Evolutionary conservation across 1,284 basidiomycete species (phyloP).

Genomic region (Vanrija humicola): DNA sequence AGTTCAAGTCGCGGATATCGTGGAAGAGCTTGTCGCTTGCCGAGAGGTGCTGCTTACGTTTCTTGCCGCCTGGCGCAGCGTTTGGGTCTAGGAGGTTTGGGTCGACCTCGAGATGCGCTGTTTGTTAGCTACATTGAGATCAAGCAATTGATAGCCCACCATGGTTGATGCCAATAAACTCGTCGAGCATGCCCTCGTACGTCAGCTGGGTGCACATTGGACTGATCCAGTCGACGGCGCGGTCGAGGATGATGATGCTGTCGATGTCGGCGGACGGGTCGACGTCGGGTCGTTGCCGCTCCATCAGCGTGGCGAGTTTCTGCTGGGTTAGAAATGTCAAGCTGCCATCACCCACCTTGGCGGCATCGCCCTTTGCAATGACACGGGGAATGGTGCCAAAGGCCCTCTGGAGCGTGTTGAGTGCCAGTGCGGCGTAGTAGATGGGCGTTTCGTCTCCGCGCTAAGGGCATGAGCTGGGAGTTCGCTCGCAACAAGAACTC

Average conservation of each 20-base stretch:
- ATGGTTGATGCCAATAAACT: conserved; percentile 83
- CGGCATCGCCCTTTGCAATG: conserved; percentile 87
- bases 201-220: conserved; percentile 94
- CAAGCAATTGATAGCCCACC: conserved; percentile 53
- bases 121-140: not conserved
- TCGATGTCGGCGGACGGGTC: conserved; percentile 61
- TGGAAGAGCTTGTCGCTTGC: conserved; percentile 73
- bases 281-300: conserved; percentile 54
- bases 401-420: conserved; percentile 77
- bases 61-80: conserved; percentile 59
- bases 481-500: conserved; percentile 19
- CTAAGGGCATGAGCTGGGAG: conserved; percentile 48
- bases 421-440: conserved; percentile 81
- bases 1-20: conserved; percentile 87
- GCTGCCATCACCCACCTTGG: conserved; percentile 35
- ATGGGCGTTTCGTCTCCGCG: conserved; percentile 90
- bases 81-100: conserved; percentile 64
- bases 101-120: conserved; percentile 88
- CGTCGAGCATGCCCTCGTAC: conserved; percentile 95
- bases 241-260: conserved; percentile 81
- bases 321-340: conserved; percentile 38
- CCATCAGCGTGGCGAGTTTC: conserved; percentile 72
- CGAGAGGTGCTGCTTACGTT: conserved; percentile 80
- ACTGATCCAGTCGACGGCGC: conserved; percentile 91
- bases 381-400: conserved; percentile 90